Evolutionary conservation across 805 yeast species (phyloP), one percentile per base, ranked within the genome.

Genomic region (Hanseniaspora valbyensis): DNA sequence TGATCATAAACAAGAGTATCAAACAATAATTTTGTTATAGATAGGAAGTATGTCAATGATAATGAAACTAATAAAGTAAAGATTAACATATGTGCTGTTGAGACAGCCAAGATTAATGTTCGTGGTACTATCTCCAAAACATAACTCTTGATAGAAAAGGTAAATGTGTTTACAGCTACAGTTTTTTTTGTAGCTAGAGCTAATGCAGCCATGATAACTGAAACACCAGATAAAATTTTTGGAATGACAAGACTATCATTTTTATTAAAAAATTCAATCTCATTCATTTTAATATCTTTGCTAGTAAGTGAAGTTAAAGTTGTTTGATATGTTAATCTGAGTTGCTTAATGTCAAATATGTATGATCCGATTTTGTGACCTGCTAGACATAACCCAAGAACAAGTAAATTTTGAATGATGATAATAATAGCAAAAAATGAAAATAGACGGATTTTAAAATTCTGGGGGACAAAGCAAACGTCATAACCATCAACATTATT

Each of bases 391-490:
- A 30, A 22, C 18, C 19, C 24, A 10, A 45, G 14, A 22, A 45
- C 50, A 3, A 45, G 3, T 3, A 26, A 10, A 26, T 45, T 45
- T 30, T 45, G 50, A 29, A 38, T 16, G 10, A 30, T 19, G 2
- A 38, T 24, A 8, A 38, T 38, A 2, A 21, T 14, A n/a, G 42
- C n/a, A 32, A 45, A 45, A 14, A n/a, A 45, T 4, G 30, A 4
- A 22, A 25, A 38, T 22, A 45, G 21, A 21, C 50, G 37, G 5
- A 30, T 4, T 29, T 30, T 29, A 13, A 45, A 45, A 4, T 38
- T 34, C 5, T 29, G 2, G 4, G 50, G 50, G 4, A 45, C 24
- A 29, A 38, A 45, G 24, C 50, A 45, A 3, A 45, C 34, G 29
- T 45, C 50, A 38, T 29, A 45, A 10, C 36, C 5, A 34, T 44